Percentiles rank a stretch among this genome's conserved stretches.
Evolutionary conservation across 1,284 basidiomycete species (phyloP).

Genomic region (Irpex sp.): DNA sequence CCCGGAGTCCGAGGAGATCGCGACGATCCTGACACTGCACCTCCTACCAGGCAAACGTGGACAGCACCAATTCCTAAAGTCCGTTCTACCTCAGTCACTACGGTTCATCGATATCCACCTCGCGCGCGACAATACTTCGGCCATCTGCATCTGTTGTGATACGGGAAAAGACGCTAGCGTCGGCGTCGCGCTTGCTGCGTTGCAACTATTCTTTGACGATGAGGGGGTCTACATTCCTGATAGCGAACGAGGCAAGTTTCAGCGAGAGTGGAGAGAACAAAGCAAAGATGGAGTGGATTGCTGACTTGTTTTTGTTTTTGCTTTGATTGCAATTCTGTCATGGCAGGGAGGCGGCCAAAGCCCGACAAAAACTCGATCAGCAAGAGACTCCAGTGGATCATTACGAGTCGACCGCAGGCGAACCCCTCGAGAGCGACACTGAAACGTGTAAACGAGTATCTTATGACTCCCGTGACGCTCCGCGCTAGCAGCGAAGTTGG

Average conservation of each 20-base stretch:
- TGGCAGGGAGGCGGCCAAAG: not conserved
- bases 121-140: conserved; percentile 21
- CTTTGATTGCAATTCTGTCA: not conserved
- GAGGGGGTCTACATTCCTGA: conserved; percentile 34
- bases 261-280: not conserved
- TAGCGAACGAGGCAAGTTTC: conserved; percentile 14
- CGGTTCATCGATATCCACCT: conserved; percentile 45
- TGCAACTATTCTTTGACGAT: conserved; percentile 58
- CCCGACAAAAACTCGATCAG: conserved; percentile 57
- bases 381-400: conserved; percentile 78
- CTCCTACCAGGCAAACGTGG: conserved; percentile 49
- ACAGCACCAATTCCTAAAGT: conserved; percentile 45
- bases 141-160: conserved; percentile 52
- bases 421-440: conserved; percentile 76
- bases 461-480: conserved; percentile 42
- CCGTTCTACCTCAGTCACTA: conserved; percentile 46
- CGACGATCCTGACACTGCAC: conserved; percentile 26
- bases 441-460: conserved; percentile 75
- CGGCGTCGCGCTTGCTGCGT: conserved; percentile 56
- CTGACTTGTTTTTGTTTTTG: not conserved
- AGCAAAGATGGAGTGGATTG: not conserved
- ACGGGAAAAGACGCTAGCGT: conserved; percentile 58
- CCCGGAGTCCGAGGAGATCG: not conserved
- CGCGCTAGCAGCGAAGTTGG: conserved; percentile 7
- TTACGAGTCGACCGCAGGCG: conserved; percentile 62